Percentiles rank a stretch among this genome's conserved stretches.
These are phyloP conservation scores for Medicago ruthenica DNA, from an alignment of 306 rosid genomes.

Conservation along the genomic window DNA sequence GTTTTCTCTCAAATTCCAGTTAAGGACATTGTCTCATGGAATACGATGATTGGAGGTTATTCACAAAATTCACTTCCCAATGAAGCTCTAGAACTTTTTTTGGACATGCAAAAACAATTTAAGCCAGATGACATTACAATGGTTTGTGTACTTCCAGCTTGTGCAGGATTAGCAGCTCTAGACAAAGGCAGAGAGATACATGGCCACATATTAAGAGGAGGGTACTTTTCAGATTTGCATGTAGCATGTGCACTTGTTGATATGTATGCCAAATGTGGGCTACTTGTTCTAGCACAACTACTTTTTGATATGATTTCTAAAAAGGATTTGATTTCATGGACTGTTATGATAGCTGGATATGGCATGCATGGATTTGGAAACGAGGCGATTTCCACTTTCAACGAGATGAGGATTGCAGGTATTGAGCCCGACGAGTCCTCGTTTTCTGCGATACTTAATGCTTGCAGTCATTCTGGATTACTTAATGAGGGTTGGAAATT, in stretches of 20 bases:
- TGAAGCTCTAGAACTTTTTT: conserved; percentile 59
- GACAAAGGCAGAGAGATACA: conserved; percentile 72
- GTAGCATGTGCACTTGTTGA: conserved; percentile 69
- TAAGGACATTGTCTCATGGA: conserved; percentile 75
- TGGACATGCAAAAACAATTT: conserved; percentile 57
- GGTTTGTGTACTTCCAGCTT: conserved; percentile 70
- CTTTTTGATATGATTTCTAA: conserved; percentile 42
- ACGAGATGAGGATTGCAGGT: conserved; percentile 44
- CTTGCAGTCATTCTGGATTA: conserved; percentile 76
- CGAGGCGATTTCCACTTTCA: conserved; percentile 60
- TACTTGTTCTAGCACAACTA: conserved; percentile 19
- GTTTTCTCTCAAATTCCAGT: conserved; percentile 58
- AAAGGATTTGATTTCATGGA: conserved; percentile 46
- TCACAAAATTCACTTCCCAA: conserved; percentile 67
- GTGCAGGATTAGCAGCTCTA: conserved; percentile 69
- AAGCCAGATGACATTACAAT: conserved; percentile 63
- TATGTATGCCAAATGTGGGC: conserved; percentile 53
- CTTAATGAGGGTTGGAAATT: conserved; percentile 65
- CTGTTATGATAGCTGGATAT: conserved; percentile 54
- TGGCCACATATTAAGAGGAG: conserved; percentile 61
- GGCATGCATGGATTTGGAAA: conserved; percentile 77
- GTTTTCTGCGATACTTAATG: conserved; percentile 66
- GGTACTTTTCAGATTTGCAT: conserved; percentile 48
- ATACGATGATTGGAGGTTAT: conserved; percentile 79
- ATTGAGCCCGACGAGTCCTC: conserved; percentile 51